Evolutionary conservation across 73 alveolate species (phyloP).

Genomic region (Tetrahymena borealis): DNA sequence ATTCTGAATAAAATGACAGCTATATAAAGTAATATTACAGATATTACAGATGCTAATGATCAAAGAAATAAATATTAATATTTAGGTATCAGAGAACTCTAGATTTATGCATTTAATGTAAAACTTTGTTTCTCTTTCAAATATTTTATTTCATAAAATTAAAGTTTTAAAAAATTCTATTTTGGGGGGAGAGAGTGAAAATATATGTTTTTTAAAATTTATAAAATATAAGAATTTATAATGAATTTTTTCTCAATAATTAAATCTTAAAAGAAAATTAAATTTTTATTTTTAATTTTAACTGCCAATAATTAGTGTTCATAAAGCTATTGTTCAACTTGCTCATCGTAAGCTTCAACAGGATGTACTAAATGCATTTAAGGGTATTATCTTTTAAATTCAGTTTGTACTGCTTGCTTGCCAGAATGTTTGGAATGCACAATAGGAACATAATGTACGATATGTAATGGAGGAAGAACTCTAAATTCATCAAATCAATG

Average conservation of each 20-base stretch:
- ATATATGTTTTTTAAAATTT: no score
- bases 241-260: not conserved
- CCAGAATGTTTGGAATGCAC: not conserved
- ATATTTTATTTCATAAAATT: no score
- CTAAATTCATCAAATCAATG: not conserved
- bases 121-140: not conserved
- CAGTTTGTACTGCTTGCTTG: not conserved
- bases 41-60: not conserved
- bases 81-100: not conserved
- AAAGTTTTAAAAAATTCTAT: no score
- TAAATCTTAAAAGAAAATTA: not conserved
- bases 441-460: not conserved
- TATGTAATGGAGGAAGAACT: not conserved
- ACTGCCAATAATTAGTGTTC: not conserved
- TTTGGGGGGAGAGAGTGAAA: no score
- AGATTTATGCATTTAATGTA: not conserved
- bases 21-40: not conserved
- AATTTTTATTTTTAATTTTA: not conserved
- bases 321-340: not conserved
- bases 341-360: not conserved
- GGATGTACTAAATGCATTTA: not conserved
- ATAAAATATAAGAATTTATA: no score
- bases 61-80: not conserved
- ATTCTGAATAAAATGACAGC: not conserved
- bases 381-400: not conserved